Evolutionary conservation across 768 basidiomycete species (phyloP).

Genomic region (Leccinellum albellum): DNA sequence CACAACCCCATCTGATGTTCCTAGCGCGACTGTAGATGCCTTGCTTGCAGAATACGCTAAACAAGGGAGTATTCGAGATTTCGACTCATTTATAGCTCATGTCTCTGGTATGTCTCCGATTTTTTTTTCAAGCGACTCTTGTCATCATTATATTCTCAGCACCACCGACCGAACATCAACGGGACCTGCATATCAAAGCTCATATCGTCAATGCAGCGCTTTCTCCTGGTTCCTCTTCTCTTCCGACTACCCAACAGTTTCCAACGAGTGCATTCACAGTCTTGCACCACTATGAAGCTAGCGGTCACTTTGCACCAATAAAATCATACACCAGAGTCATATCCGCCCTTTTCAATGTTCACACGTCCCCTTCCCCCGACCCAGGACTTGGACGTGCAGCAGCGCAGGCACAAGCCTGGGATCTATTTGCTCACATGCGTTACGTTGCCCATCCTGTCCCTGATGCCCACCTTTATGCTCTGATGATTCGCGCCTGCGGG

Average conservation of each 20-base stretch:
- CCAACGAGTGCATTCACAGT: slow-evolving; percentile 62
- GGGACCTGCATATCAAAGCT: slow-evolving; percentile 69
- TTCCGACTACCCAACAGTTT: slow-evolving; percentile 35
- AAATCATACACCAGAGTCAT: slow-evolving; percentile 72
- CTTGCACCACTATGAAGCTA: slow-evolving; percentile 69
- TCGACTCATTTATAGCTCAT: slow-evolving; percentile 44
- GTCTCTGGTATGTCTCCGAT: slow-evolving; percentile 40
- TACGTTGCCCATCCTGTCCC: slow-evolving; percentile 88
- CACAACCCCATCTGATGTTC: slow-evolving; percentile 18
- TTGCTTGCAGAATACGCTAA: slow-evolving; percentile 50
- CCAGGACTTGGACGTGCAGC: slow-evolving; percentile 34
- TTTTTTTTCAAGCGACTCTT: not conserved
- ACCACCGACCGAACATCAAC: slow-evolving; percentile 50
- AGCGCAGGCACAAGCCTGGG: slow-evolving; percentile 82
- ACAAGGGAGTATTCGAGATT: slow-evolving; percentile 40
- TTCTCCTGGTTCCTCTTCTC: slow-evolving; percentile 19
- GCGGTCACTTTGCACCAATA: slow-evolving; percentile 62
- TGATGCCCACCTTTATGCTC: slow-evolving; percentile 63
- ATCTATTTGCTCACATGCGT: slow-evolving; percentile 93
- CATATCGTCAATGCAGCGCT: slow-evolving; percentile 38
- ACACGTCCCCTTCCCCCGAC: slow-evolving; percentile 26
- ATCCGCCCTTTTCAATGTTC: slow-evolving; percentile 48
- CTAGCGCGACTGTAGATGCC: slow-evolving; percentile 42
- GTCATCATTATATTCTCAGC: slow-evolving; percentile 19
- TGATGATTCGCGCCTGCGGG: slow-evolving; percentile 88